phyloP scores from a whole-genome alignment of 2,329 filamentous ascomycete species.

The Talaromyces sp. region DNA sequence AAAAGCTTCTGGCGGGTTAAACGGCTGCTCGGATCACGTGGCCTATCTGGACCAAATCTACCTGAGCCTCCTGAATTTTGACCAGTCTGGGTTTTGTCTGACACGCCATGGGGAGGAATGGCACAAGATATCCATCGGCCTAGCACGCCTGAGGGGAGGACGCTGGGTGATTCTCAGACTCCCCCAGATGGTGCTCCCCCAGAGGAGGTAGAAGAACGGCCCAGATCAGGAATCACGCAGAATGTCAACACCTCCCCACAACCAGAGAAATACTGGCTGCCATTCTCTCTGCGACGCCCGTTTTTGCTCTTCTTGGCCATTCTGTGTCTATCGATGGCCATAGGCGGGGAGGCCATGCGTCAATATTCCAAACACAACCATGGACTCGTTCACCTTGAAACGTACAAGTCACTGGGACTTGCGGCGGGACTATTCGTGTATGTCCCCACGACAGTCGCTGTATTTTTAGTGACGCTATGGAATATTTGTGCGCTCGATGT shows the following conservation, averaged over 20 bases:
- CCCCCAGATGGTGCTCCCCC: neutral
- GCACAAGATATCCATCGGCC: neutral
- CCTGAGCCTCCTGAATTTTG: neutral
- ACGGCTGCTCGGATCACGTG: neutral
- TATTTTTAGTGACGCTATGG: conserved; percentile 19
- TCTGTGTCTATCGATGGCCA: conserved; percentile 14
- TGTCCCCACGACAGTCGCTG: conserved; percentile 17
- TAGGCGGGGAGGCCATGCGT: conserved; percentile 14
- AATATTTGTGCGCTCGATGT: conserved; percentile 21
- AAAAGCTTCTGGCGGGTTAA: neutral
- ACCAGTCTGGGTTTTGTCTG: neutral
- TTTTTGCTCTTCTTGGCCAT: conserved; percentile 15
- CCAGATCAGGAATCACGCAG: neutral
- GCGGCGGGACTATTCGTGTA: conserved; percentile 14
- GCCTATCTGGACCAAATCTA: neutral
- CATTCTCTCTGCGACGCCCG: conserved; percentile 12
- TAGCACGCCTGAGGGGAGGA: neutral
- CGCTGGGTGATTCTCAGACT: neutral
- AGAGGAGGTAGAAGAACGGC: neutral
- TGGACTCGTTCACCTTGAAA: conserved; percentile 15
- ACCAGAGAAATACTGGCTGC: conserved; percentile 8
- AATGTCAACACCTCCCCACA: neutral
- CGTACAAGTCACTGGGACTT: conserved; percentile 7
- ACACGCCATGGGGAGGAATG: neutral
- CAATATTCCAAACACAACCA: conserved; percentile 14